Evolutionary conservation across 352 stramenopile species (phyloP), one percentile per base, ranked within the genome.

Genomic region (Peronospora destructor): DNA sequence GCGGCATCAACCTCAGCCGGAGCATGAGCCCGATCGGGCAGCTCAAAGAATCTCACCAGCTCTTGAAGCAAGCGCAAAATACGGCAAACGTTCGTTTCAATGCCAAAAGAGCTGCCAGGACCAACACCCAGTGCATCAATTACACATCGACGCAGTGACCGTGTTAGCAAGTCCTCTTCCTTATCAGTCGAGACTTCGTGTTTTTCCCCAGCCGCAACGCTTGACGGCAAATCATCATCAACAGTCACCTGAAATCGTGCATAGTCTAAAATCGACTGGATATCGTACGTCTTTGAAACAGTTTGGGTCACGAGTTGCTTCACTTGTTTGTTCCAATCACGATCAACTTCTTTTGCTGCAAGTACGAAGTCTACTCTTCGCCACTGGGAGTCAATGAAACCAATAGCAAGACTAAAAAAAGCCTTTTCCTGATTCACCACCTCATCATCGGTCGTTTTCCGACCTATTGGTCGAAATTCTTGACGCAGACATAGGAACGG

Each of bases 381-480:
- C 64, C 64, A 73, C 17, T 67, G 36, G 2, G 60, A 64, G 32
- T 73, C 60, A 39, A 73, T 61, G 11, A 73, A 64, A 14, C 47
- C 39, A 23, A 61, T n/a, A 7, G 23, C 4, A 2, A 60, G 40
- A 37, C 52, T 46, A 1, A 70, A 23, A 23, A 66, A 69, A 9
- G 43, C 48, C 10, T 54, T 61, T 19, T 53, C n/a, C 14, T 52
- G 25, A 25, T 51, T 48, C 6, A 30, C 35, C 23, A 25, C 28
- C 25, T 28, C n/a, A 12, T 50, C 51, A 21, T 37, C 29, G 0
- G 8, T 53, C 45, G 42, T 12, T 33, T 40, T 61, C 25, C 21
- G 37, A 29, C 10, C 12, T 2, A 60, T 46, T 3, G 52, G 28
- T 8, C 53, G 44, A 13, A 61, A 56, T 14, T 67, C 56, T 25